Conservation (phyloP, 306 rosid genomes). For the Begonia peltatifolia region DNA sequence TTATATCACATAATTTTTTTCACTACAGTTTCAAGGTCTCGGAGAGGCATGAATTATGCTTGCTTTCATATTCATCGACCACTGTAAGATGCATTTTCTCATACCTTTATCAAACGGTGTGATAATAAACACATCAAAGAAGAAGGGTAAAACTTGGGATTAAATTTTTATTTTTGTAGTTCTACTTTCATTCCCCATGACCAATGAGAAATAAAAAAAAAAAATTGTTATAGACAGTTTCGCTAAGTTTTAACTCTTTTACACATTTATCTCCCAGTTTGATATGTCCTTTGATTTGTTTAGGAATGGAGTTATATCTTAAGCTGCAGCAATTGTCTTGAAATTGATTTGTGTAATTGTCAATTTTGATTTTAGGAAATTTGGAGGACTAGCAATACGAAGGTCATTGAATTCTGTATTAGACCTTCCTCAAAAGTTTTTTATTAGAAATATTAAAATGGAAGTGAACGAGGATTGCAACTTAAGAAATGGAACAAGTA, state of each 20-base stretch:
- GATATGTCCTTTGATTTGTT: neutral
- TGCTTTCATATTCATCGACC: neutral
- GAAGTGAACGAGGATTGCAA: slow-evolving; percentile 5
- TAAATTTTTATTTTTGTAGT: neutral
- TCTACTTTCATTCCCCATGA: neutral
- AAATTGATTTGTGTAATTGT: neutral
- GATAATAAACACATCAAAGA: neutral
- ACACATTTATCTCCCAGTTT: neutral
- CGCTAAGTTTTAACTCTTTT: neutral
- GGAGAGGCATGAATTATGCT: neutral
- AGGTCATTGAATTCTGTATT: slow-evolving; percentile 8
- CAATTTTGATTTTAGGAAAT: slow-evolving; percentile 14
- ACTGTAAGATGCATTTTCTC: neutral
- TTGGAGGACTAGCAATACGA: slow-evolving; percentile 10
- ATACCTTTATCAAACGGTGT: neutral
- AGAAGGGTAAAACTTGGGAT: neutral
- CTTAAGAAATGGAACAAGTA: slow-evolving; percentile 7
- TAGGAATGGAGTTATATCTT: neutral
- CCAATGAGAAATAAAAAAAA: too few relatives aligned
- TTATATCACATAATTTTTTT: too few relatives aligned
- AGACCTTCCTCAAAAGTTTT: slow-evolving; percentile 5
- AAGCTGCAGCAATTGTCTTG: neutral
- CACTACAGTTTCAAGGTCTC: too few relatives aligned
- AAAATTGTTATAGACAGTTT: too few relatives aligned
- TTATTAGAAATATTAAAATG: slow-evolving; percentile 13